Base-by-base conservation (phyloP, 176 grass and related monocot genomes). In the Thalia dealbata region DNA sequence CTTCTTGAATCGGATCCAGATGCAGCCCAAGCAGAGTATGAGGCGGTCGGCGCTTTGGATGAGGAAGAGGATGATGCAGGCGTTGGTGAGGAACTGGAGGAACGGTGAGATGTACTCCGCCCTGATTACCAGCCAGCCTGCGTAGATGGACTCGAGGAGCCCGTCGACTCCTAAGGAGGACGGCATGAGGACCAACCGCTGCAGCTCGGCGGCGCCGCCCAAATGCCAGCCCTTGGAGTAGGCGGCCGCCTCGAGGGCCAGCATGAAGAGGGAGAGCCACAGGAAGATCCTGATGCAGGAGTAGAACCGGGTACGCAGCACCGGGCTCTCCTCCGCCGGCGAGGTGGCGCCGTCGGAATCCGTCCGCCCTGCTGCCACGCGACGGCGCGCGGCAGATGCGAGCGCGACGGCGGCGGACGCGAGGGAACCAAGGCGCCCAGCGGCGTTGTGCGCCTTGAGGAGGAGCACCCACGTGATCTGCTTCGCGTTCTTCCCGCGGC, bases 21-120 rank as follows among this genome's bases (percentile, higher is more conserved):
- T 88, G 85, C 83, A 89, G 42, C 90, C 90, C 25, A 99, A 83
- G 84, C 95, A 92, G 73, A 91, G 89, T 3, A 70, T 46, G 42
- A 70, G 67, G 43, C 67, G 67, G 41, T 70, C 67, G 19, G 67
- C 67, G 42, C 67, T 70, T 70, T 96, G 92, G 75, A 96, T 86
- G 73, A 96, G 84, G 84, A 96, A 96, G 75, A 96, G 89, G 44
- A 96, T 78, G 23, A 91, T 80, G 75, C 92, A 96, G 15, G 89
- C 85, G 50, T 97, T 78, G 16, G 93, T 80, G 60, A 97, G 86
- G 87, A 97, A 92, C 79, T 92, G 93, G 51, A 97, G 77, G 10
- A 71, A 61, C 50, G 90, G 89, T 7, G 84, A 89, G 55, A 92
- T 59, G 85, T 99, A 95, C 63, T 68, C 70, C 0, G 85, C 79